Evolutionary conservation across 2,329 filamentous ascomycete species (phyloP).

Genomic region (Aspergillus sp.): DNA sequence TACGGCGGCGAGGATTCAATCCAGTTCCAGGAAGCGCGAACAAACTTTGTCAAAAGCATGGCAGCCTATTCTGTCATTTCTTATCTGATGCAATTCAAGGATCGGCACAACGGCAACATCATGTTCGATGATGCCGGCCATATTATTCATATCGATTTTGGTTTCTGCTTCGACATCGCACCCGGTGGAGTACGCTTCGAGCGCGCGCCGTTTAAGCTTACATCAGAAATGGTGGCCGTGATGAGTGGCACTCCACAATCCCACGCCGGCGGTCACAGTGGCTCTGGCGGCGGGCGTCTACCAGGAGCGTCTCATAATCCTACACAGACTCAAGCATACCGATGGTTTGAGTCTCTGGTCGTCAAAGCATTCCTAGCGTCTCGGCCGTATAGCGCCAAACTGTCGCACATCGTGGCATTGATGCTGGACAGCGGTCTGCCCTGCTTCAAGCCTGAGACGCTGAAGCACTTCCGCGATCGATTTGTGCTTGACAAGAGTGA

Average conservation of each 20-base stretch:
- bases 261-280: conserved; percentile 26
- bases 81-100: conserved; percentile 97
- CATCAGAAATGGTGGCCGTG: conserved; percentile 96
- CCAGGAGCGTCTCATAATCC: conserved; percentile 36
- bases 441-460: conserved; percentile 95
- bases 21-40: conserved; percentile 89
- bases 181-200: conserved; percentile 97
- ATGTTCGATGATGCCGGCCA: conserved; percentile 98
- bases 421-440: conserved; percentile 97
- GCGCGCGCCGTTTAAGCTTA: conserved; percentile 96
- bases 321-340: conserved; percentile 81
- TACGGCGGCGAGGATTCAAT: conserved; percentile 96
- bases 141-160: conserved; percentile 98
- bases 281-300: conserved; percentile 23
- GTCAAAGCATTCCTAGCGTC: conserved; percentile 92
- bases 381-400: conserved; percentile 81
- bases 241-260: conserved; percentile 73
- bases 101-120: conserved; percentile 98
- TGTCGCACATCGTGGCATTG: conserved; percentile 83
- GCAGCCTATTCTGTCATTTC: conserved; percentile 97
- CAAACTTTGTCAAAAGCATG: conserved; percentile 99
- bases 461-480: conserved; percentile 86
- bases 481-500: conserved; percentile 93
- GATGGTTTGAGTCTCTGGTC: conserved; percentile 94
- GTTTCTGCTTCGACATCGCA: conserved; percentile 98